Conservation (phyloP, 352 stramenopile genomes). For the Phytophthora agathidicida region DNA sequence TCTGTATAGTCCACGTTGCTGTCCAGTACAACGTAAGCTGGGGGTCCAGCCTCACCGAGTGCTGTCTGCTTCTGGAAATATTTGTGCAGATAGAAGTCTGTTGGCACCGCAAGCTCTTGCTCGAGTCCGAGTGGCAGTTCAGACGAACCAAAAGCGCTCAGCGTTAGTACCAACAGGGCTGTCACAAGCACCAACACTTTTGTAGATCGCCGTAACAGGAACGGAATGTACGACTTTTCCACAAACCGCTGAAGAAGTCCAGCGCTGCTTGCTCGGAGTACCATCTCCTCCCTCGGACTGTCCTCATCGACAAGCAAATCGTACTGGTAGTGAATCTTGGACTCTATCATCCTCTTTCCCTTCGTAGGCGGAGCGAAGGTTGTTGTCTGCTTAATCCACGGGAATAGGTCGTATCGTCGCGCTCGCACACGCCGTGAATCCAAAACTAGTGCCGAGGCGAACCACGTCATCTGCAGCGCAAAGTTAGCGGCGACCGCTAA, state of each 20-base stretch:
- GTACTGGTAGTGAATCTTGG: slow-evolving; percentile 32
- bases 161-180: slow-evolving; percentile 30
- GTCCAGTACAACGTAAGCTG: slow-evolving; percentile 85
- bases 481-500: slow-evolving; percentile 84
- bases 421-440: slow-evolving; percentile 71
- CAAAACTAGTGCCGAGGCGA: slow-evolving; percentile 79
- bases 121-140: slow-evolving; percentile 87
- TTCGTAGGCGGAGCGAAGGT: slow-evolving; percentile 23
- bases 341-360: slow-evolving; percentile 22
- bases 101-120: slow-evolving; percentile 87
- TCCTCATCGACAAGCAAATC: slow-evolving; percentile 33
- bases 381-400: slow-evolving; percentile 62
- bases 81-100: slow-evolving; percentile 89
- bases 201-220: slow-evolving; percentile 60
- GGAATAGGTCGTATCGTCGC: slow-evolving; percentile 75
- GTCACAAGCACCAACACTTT: slow-evolving; percentile 66
- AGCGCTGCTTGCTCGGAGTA: slow-evolving; percentile 2
- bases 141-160: slow-evolving; percentile 62
- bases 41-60: slow-evolving; percentile 83
- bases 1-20: slow-evolving; percentile 76
- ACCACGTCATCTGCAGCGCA: slow-evolving; percentile 89
- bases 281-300: neutral
- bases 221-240: slow-evolving; percentile 68
- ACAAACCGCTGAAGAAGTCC: slow-evolving; percentile 69
- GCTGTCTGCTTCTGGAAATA: slow-evolving; percentile 90